Evolutionary conservation across 208 protist species (phyloP).

Genomic region (Leishmania major): DNA sequence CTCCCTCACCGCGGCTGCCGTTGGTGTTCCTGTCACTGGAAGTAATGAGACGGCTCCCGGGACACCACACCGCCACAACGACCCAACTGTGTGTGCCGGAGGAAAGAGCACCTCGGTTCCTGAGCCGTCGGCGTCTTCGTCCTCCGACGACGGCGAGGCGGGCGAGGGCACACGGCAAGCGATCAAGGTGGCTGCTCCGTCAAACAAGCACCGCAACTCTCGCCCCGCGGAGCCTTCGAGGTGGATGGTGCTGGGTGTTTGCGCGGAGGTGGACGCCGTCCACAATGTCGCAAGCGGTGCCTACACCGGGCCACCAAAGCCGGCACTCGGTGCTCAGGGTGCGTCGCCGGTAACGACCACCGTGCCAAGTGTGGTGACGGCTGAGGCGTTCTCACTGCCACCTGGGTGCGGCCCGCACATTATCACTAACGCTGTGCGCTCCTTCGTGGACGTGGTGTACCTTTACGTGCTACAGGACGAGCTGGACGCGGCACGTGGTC

Average conservation of each 20-base stretch:
- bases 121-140: slow-evolving; percentile 1
- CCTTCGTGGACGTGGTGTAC: slow-evolving; percentile 31
- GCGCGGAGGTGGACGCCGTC: slow-evolving; percentile 3
- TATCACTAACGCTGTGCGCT: slow-evolving; percentile 37
- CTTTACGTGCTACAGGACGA: slow-evolving; percentile 35
- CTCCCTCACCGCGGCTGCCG: not conserved
- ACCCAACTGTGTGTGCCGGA: not conserved
- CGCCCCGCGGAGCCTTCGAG: slow-evolving; percentile 7
- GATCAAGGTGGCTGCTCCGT: not conserved
- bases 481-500: slow-evolving; percentile 13
- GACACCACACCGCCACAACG: not conserved
- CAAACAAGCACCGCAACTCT: not conserved
- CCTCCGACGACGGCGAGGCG: not conserved
- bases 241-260: slow-evolving; percentile 26
- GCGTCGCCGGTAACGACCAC: not conserved
- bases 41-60: not conserved
- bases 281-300: slow-evolving; percentile 16
- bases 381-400: slow-evolving; percentile 19
- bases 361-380: not conserved
- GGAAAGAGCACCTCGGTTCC: not conserved
- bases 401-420: slow-evolving; percentile 35
- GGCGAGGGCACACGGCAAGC: not conserved
- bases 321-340: slow-evolving; percentile 2
- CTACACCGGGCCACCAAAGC: slow-evolving; percentile 14
- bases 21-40: not conserved